Conservation (phyloP, 805 yeast species). For the Naumovozyma dairenensis region DNA sequence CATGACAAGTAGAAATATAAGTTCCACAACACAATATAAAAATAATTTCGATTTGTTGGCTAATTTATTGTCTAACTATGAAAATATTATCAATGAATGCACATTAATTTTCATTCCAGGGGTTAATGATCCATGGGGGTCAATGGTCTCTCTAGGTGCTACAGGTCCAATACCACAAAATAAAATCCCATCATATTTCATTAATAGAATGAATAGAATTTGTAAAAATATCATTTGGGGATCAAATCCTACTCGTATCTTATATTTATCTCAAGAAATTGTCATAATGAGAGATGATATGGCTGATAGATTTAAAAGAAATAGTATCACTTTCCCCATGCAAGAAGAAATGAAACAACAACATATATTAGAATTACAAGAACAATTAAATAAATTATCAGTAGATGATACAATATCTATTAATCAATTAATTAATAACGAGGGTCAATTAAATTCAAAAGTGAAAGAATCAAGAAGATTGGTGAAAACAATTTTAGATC, state of each 20-base stretch:
- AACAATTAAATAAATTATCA: constrained; percentile 15
- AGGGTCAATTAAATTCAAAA: constrained; percentile 36
- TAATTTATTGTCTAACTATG: constrained; percentile 44
- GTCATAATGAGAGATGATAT: constrained; percentile 65
- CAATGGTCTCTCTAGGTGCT: constrained; percentile 55
- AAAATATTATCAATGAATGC: constrained; percentile 27
- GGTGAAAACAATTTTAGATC: constrained; percentile 75
- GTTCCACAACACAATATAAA: constrained; percentile 49
- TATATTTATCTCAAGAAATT: constrained; percentile 77
- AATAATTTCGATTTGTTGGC: constrained; percentile 68
- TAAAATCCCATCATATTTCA: constrained; percentile 62
- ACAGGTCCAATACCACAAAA: constrained; percentile 60
- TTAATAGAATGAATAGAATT: constrained; percentile 53
- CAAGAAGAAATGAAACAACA: constrained; percentile 20
- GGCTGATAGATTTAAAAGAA: constrained; percentile 59
- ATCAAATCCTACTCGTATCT: constrained; percentile 71
- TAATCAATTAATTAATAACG: constrained; percentile 23
- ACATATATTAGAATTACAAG: constrained; percentile 9
- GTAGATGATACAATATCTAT: constrained; percentile 9
- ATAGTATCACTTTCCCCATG: constrained; percentile 48
- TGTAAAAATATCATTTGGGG: constrained; percentile 47
- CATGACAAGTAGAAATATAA: constrained; percentile 39
- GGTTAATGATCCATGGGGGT: constrained; percentile 86
- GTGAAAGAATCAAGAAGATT: constrained; percentile 55
- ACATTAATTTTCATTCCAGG: constrained; percentile 79